phyloP scores from a whole-genome alignment of 192 early-diverging fungal genomes.

The Linnemannia hyalina region DNA sequence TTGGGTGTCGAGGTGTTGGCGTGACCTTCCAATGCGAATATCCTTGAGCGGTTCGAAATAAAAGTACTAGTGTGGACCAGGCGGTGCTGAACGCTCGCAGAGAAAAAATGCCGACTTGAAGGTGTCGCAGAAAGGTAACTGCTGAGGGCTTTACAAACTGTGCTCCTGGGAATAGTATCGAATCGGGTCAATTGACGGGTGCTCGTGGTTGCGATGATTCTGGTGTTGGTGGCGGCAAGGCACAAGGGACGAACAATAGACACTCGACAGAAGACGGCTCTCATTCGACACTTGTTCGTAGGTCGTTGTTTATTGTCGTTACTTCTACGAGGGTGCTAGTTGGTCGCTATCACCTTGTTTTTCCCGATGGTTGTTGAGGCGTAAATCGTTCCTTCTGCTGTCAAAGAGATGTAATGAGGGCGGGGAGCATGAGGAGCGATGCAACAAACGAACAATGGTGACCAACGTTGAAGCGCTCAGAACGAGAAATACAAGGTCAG shows the following conservation, averaged over 20 bases:
- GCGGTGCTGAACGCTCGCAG: neutral
- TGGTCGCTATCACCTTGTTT: neutral
- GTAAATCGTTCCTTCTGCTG: neutral
- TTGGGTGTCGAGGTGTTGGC: neutral
- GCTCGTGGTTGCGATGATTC: neutral
- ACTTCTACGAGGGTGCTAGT: neutral
- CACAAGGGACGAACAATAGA: neutral
- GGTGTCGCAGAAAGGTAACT: neutral
- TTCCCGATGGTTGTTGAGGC: neutral
- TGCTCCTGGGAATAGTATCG: neutral
- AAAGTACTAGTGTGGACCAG: neutral
- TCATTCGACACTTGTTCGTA: constrained; percentile 9
- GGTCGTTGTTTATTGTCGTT: neutral
- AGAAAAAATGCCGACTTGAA: neutral
- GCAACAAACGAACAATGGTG: neutral
- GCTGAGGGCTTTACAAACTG: neutral
- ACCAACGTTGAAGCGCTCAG: neutral
- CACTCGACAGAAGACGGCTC: neutral
- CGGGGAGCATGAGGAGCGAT: neutral
- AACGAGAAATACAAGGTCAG: neutral
- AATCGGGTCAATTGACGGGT: neutral
- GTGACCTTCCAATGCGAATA: constrained; percentile 6
- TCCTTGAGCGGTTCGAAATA: neutral
- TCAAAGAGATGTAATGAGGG: neutral
- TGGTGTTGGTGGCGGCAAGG: neutral